A percentile compares a stretch with the other conserved stretches of the same genome.
Evolutionary conservation across 129 eudicot genomes (phyloP).

Genomic region (Sambucus nigra): DNA sequence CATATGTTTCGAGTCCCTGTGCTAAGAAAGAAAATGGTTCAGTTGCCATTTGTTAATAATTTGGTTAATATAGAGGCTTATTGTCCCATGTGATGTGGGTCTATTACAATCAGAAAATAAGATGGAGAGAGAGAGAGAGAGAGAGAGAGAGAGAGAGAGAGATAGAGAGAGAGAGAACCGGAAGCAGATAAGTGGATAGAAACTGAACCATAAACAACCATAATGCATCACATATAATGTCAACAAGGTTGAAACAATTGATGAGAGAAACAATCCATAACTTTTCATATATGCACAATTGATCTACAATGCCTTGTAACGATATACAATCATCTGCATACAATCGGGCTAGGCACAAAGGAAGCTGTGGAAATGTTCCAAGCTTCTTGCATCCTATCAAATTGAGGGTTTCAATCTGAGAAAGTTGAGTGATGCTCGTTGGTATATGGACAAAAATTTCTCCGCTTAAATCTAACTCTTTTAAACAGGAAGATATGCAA

Average conservation of each 20-base stretch:
- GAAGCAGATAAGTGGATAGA: no score
- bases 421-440: conserved; percentile 10
- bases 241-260: not conserved
- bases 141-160: no score
- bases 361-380: conserved; percentile 31
- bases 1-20: not conserved
- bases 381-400: conserved; percentile 37
- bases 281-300: not conserved
- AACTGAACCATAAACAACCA: not conserved
- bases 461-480: conserved; percentile 30
- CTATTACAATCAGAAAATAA: not conserved
- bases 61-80: not conserved
- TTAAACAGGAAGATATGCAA: conserved; percentile 17
- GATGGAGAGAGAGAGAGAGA: no score
- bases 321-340: conserved; percentile 2
- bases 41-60: not conserved
- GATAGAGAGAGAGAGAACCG: not conserved
- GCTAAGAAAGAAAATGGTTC: not conserved
- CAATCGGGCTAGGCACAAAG: conserved; percentile 15
- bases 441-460: conserved; percentile 26
- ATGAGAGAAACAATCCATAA: not conserved
- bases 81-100: not conserved
- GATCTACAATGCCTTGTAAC: not conserved
- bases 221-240: not conserved
- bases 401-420: conserved; percentile 24